Conservation (phyloP, 331 rosid genomes). For the Rosa hybrid region DNA sequence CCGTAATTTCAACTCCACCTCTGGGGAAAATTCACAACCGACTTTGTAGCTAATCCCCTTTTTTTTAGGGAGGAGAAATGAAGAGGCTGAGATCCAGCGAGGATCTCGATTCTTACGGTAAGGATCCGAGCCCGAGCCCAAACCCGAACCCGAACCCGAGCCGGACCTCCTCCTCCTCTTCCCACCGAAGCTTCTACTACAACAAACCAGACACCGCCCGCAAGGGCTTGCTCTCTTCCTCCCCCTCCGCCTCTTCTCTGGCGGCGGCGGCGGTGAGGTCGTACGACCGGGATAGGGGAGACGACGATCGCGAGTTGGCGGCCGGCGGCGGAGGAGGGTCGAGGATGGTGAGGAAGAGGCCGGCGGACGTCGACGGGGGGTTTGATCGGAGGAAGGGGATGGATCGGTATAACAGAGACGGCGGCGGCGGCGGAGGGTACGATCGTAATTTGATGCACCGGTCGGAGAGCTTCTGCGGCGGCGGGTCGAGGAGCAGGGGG, state of each 20-base stretch:
- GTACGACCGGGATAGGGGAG: conserved; percentile 70
- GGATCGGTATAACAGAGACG: conserved; percentile 53
- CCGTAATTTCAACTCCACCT: not conserved
- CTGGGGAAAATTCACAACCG: too few species aligned
- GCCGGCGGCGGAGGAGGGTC: not conserved
- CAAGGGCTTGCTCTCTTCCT: conserved; percentile 60
- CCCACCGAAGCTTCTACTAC: conserved; percentile 65
- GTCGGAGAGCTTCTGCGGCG: conserved; percentile 78
- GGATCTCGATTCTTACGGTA: conserved; percentile 73
- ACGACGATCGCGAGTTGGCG: conserved; percentile 58
- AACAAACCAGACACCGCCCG: conserved; percentile 62
- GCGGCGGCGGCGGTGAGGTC: conserved; percentile 33
- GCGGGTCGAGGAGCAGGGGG: conserved; percentile 37
- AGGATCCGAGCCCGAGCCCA: conserved; percentile 49
- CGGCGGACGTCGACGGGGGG: conserved; percentile 65
- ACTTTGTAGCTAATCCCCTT: too few species aligned
- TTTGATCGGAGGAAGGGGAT: conserved; percentile 77
- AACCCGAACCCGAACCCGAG: conserved; percentile 42
- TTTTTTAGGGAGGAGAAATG: conserved; percentile 34
- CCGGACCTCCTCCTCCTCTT: conserved; percentile 53
- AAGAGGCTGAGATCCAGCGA: conserved; percentile 91
- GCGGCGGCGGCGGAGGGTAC: conserved; percentile 39
- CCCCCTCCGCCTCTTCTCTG: conserved; percentile 51
- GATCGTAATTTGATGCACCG: conserved; percentile 69
- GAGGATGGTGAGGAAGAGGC: conserved; percentile 65